A percentile compares a stretch with the other conserved stretches of the same genome.
These are phyloP conservation scores for Immersiella caudata DNA, from an alignment of 495 filamentous ascomycete genomes.

Conservation along the genomic window DNA sequence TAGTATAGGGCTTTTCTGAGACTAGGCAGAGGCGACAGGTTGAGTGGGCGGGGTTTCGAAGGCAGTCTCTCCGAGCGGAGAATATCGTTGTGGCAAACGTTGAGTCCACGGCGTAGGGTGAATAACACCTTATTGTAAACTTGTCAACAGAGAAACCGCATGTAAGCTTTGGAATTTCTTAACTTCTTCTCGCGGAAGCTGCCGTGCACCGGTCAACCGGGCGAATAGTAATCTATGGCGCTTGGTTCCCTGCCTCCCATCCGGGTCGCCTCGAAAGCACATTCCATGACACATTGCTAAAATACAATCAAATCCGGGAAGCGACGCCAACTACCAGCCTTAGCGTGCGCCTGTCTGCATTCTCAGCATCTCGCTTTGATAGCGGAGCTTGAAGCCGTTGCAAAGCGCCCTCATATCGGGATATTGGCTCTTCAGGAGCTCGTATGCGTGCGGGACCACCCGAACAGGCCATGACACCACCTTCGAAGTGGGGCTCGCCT, in stretches of 20 bases:
- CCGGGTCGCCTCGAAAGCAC: not conserved
- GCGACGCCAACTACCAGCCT: not conserved
- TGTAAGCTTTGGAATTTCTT: no score
- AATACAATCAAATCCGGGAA: not conserved
- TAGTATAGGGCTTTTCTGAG: no score
- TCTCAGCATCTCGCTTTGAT: conserved; percentile 52
- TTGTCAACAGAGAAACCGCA: no score
- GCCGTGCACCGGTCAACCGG: not conserved
- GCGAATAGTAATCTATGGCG: not conserved
- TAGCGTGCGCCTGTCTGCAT: conserved; percentile 43
- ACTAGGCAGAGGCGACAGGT: no score
- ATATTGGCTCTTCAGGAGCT: conserved; percentile 82
- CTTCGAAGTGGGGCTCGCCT: conserved; percentile 72
- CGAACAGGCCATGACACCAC: conserved; percentile 85
- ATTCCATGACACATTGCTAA: conserved; percentile 2
- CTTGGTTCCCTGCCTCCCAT: not conserved
- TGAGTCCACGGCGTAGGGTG: no score
- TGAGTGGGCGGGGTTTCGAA: no score
- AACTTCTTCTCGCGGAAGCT: no score
- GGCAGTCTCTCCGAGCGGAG: no score
- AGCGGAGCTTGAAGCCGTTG: conserved; percentile 73
- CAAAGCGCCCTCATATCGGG: conserved; percentile 92
- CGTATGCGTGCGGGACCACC: conserved; percentile 83
- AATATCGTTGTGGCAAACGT: no score
- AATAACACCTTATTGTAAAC: no score